Conservation (phyloP, 1,284 basidiomycete species). For the Schizopora paradoxa region DNA sequence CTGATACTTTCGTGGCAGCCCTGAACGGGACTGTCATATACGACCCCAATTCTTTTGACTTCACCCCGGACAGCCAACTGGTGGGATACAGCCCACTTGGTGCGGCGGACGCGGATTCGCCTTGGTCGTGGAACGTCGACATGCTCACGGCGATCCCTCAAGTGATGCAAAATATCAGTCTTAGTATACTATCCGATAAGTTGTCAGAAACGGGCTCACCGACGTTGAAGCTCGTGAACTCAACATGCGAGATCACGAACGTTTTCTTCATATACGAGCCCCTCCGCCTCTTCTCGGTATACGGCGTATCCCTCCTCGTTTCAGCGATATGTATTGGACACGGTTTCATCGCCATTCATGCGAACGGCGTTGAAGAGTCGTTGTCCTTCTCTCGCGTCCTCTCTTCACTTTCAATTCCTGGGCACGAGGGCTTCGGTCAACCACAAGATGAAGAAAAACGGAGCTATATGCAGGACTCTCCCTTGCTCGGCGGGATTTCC, state of each 20-base stretch:
- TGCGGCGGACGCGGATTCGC: background rate
- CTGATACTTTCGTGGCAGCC: too few species aligned
- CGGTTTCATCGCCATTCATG: background rate
- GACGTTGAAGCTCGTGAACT: too few species aligned
- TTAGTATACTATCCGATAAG: background rate
- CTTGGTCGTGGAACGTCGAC: background rate
- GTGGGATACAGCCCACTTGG: too few species aligned
- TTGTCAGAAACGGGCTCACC: too few species aligned
- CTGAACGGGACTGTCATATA: too few species aligned
- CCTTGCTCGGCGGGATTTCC: too few species aligned
- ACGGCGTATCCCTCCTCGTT: background rate
- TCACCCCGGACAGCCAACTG: too few species aligned
- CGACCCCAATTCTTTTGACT: too few species aligned
- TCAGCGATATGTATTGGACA: background rate
- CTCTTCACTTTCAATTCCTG: too few species aligned
- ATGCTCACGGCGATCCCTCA: background rate
- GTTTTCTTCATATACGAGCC: background rate
- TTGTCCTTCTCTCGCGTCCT: background rate
- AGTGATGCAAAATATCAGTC: slow-evolving; percentile 1
- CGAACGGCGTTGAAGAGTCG: background rate
- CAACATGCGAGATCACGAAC: background rate
- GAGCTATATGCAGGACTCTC: too few species aligned
- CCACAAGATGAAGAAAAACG: too few species aligned
- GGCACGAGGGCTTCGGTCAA: too few species aligned
- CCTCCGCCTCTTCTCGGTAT: background rate